phyloP scores from a whole-genome alignment of 805 yeast genomes.

The Yarrowia divulgata region DNA sequence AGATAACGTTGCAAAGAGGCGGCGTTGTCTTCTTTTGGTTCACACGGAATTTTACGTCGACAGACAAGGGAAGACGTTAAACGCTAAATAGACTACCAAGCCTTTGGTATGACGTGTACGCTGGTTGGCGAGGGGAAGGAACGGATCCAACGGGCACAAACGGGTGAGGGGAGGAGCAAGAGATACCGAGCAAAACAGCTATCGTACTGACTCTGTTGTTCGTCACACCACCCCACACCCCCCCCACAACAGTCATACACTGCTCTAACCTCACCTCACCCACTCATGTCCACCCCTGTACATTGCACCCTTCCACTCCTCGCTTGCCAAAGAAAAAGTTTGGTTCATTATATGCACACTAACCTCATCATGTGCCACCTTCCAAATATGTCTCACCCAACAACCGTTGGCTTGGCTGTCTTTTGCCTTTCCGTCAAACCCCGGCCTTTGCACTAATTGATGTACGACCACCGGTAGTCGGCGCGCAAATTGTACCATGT shows the following conservation, averaged over 20 bases:
- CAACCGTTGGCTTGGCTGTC: slow-evolving; percentile 19
- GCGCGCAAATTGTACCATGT: no score
- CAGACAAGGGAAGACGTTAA: slow-evolving; percentile 37
- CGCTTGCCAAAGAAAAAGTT: slow-evolving; percentile 6
- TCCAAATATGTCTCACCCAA: slow-evolving; percentile 36
- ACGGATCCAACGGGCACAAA: background rate
- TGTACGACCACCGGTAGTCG: no score
- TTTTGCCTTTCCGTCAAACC: no score
- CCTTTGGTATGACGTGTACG: slow-evolving; percentile 28
- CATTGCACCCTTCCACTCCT: background rate
- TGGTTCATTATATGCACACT: slow-evolving; percentile 6
- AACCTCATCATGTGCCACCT: slow-evolving; percentile 35
- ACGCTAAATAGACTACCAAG: slow-evolving; percentile 3
- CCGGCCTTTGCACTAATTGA: no score
- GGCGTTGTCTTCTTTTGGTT: slow-evolving; percentile 37
- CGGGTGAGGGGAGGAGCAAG: background rate
- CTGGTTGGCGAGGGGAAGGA: background rate
- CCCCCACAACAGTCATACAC: no score
- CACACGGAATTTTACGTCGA: slow-evolving; percentile 18
- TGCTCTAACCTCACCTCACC: no score
- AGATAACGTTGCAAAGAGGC: slow-evolving; percentile 37
- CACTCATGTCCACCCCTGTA: background rate
- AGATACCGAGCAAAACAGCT: no score
- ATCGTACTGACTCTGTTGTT: no score
- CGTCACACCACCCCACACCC: no score